phyloP scores from a whole-genome alignment of 2,329 filamentous ascomycete species.

The Phyllosticta ampelicida region DNA sequence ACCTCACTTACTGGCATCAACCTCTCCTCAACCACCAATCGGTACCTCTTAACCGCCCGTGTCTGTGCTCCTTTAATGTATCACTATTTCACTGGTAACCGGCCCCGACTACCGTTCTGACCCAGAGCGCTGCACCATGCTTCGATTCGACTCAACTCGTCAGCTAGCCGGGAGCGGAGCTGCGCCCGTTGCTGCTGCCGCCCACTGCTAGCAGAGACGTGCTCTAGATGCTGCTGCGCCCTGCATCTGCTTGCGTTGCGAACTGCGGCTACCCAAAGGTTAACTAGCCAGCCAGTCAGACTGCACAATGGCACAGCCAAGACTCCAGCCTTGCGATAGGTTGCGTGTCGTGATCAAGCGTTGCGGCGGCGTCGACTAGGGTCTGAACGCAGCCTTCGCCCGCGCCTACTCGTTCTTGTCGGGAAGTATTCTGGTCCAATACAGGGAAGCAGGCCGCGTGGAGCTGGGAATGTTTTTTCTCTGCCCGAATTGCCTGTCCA shows the following conservation, averaged over 20 bases:
- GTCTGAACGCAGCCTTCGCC: background rate
- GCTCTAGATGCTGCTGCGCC: background rate
- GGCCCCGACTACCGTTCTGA: background rate
- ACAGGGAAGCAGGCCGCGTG: too few species aligned
- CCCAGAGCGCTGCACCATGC: background rate
- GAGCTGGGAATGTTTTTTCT: too few species aligned
- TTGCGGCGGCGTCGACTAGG: background rate
- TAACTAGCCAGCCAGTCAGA: background rate
- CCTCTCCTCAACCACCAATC: background rate
- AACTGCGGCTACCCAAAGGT: background rate
- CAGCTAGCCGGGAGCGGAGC: background rate
- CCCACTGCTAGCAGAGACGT: background rate
- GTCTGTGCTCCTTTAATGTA: background rate
- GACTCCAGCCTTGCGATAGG: background rate
- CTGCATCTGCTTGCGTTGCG: background rate
- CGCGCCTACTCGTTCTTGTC: background rate
- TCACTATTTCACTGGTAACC: background rate
- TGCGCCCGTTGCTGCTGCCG: background rate
- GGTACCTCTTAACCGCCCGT: background rate
- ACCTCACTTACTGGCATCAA: background rate
- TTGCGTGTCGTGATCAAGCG: background rate
- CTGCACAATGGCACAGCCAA: background rate
- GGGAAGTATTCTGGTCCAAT: background rate
- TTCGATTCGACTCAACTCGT: background rate
- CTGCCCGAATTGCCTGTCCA: too few species aligned